Base-by-base conservation (phyloP, 1,284 basidiomycete genomes). In the Ganoderma meredithae region DNA sequence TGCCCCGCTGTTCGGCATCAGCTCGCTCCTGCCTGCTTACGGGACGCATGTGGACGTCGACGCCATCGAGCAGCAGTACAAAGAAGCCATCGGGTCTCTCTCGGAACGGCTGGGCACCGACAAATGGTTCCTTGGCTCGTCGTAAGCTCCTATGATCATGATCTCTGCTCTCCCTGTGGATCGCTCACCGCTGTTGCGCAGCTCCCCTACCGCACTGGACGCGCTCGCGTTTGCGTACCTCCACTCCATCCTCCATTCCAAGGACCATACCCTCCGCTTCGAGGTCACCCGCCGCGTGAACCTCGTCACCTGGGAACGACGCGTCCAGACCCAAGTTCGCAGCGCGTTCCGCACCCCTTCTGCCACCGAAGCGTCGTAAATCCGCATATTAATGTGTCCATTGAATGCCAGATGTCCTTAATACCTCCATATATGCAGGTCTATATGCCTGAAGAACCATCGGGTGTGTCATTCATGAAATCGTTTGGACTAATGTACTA, bases 181-280 rank as follows among this genome's bases (percentile, higher is more conserved):
- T 39, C 60, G 1, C 66, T 72, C 61, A 65, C 73, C 53, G 27
- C 62, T 39, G 19, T 62, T 33, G 25, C 62, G 53, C 70, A 92
- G 92, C 58, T 81, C 82, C 36, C 90, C 93, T 17, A 95, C 93
- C 3, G 85, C 90, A 0, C 85, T 95, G 13, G 93, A 95, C 76
- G 93, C 93, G 1, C 86, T 94, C 55, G 81, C 86, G 10, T 95
- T 94, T 75, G 93, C 93, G 1, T 94, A 94, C 72, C 81, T 95
- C 10, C 89, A 93, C 77, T 83, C 81, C 67, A 84, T 93, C 22
- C 80, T 93, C 7, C 81, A 86, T 59, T 83, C 84, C 19, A 79
- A 81, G 58, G 86, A 88, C 36, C 80, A 89, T 55, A 71, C 75
- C 9, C 76, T 83, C 13, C 85, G 90, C 40, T 83, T 88, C 43